Conservation (phyloP, 805 yeast genomes). For the Zygotorulaspora danielsina region DNA sequence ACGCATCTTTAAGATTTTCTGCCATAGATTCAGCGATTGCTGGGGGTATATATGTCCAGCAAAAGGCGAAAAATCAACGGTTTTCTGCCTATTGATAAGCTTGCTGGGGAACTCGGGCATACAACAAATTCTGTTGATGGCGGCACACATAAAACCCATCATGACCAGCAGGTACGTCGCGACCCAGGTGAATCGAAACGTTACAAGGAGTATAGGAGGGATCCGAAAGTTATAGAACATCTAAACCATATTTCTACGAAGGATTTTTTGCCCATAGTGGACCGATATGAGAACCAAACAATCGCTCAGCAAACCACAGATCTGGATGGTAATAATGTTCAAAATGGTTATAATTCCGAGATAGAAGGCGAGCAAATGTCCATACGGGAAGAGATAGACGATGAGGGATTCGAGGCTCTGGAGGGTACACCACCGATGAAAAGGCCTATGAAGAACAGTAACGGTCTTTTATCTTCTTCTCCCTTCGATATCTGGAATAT, state of each 20-base stretch:
- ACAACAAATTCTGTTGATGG: conserved; percentile 2
- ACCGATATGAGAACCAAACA: not conserved
- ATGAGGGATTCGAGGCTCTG: conserved; percentile 12
- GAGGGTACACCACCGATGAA: conserved; percentile 15
- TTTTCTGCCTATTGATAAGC: conserved; percentile 12
- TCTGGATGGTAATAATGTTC: not conserved
- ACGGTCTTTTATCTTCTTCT: conserved; percentile 19
- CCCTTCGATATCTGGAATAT: conserved; percentile 7
- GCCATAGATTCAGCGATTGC: not conserved
- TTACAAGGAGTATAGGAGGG: conserved; percentile 19
- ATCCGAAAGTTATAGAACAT: conserved; percentile 19
- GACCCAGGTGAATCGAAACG: conserved; percentile 12
- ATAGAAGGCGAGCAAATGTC: not conserved
- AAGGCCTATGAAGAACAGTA: conserved; percentile 6
- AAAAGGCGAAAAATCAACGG: conserved; percentile 14
- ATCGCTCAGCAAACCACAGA: not conserved
- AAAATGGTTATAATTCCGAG: no score
- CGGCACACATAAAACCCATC: conserved; percentile 1
- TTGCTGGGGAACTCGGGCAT: conserved; percentile 5
- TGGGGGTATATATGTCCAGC: conserved; percentile 5
- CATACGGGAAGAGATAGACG: conserved; percentile 1
- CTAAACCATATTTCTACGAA: conserved; percentile 13
- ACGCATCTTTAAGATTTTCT: not conserved
- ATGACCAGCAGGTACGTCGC: not conserved
- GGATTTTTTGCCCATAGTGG: conserved; percentile 15